Evolutionary conservation across 495 filamentous ascomycete genomes (phyloP).

Genomic region (Hyaloscypha bicolor): DNA sequence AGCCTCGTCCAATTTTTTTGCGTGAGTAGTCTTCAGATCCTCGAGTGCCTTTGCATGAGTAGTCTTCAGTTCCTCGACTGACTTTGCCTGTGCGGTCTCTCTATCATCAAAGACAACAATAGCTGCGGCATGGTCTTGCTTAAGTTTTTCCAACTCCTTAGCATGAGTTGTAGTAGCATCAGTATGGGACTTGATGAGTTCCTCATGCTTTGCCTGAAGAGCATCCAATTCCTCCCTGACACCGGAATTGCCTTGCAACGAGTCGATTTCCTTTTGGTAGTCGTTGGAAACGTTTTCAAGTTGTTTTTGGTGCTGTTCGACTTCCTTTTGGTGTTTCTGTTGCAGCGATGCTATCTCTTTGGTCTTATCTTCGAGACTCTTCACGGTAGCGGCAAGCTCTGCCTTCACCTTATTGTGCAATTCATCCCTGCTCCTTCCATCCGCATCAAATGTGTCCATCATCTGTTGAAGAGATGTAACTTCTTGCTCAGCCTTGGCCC

Average conservation of each 20-base stretch:
- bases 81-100: slow-evolving; percentile 33
- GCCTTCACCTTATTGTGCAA: slow-evolving; percentile 42
- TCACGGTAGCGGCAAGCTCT: slow-evolving; percentile 44
- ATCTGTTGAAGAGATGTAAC: slow-evolving; percentile 41
- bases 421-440: slow-evolving; percentile 38
- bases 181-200: slow-evolving; percentile 43
- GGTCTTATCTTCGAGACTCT: slow-evolving; percentile 47
- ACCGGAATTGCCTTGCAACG: slow-evolving; percentile 55
- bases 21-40: slow-evolving; percentile 42
- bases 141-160: slow-evolving; percentile 49
- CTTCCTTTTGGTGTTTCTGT: slow-evolving; percentile 51
- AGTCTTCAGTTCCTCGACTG: slow-evolving; percentile 42
- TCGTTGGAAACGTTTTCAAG: slow-evolving; percentile 53
- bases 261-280: slow-evolving; percentile 57
- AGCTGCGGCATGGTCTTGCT: slow-evolving; percentile 47
- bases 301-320: slow-evolving; percentile 53
- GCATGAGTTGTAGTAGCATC: slow-evolving; percentile 40
- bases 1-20: slow-evolving; percentile 44
- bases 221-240: slow-evolving; percentile 55
- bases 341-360: slow-evolving; percentile 36
- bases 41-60: slow-evolving; percentile 37
- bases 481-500: slow-evolving; percentile 39
- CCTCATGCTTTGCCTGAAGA: slow-evolving; percentile 47
- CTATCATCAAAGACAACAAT: slow-evolving; percentile 38
- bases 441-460: slow-evolving; percentile 37